These are phyloP conservation scores for Hemileia vastatrix DNA, from an alignment of 1,284 basidiomycete genomes.

Conservation along the genomic window DNA sequence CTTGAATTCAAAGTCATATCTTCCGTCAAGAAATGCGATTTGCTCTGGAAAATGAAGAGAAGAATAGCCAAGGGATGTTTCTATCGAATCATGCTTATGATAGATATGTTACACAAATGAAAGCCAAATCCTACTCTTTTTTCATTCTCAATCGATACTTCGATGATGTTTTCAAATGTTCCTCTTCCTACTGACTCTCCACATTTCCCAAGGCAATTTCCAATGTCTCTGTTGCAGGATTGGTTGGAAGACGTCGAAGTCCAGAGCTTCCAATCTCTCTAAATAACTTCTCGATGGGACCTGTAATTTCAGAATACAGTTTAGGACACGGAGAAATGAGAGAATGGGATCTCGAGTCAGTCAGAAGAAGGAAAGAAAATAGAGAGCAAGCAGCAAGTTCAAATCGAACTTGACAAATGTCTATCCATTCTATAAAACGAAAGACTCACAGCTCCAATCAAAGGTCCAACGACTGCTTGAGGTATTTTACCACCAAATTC, in stretches of 20 bases:
- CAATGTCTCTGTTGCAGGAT: slow-evolving; percentile 65
- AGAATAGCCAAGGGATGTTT: too few species aligned
- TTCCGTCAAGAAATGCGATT: too few species aligned
- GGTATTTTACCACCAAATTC: slow-evolving; percentile 56
- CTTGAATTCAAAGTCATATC: too few species aligned
- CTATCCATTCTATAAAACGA: slow-evolving; percentile 26
- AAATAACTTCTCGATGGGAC: slow-evolving; percentile 67
- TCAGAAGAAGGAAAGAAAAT: neutral
- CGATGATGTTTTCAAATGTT: too few species aligned
- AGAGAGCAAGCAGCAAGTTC: neutral
- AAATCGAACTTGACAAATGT: slow-evolving; percentile 15
- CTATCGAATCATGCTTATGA: too few species aligned
- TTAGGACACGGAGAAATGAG: too few species aligned
- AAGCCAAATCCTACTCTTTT: too few species aligned
- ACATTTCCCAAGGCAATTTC: slow-evolving; percentile 75
- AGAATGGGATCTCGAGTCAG: too few species aligned
- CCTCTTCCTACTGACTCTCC: slow-evolving; percentile 54
- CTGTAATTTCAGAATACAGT: slow-evolving; percentile 49
- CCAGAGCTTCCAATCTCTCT: slow-evolving; percentile 59
- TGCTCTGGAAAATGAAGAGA: too few species aligned
- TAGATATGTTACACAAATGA: too few species aligned
- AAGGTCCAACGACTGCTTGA: slow-evolving; percentile 59
- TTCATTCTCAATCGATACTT: too few species aligned
- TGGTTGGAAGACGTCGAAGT: slow-evolving; percentile 74
- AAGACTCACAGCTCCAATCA: slow-evolving; percentile 62